phyloP scores from a whole-genome alignment of 345 rosid species.

The Eucalyptus urophylla region DNA sequence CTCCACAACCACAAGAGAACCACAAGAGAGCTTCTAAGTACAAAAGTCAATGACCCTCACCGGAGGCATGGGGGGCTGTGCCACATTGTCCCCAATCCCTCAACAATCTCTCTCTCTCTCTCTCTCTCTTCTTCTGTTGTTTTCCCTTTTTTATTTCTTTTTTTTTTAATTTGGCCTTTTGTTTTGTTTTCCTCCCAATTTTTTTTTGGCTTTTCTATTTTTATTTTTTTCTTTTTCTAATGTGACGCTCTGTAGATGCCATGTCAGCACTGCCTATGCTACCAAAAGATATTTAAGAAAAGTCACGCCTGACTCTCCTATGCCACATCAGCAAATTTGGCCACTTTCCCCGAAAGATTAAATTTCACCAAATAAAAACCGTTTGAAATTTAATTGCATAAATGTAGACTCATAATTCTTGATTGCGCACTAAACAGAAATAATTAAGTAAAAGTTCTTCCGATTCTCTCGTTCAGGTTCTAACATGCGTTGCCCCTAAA shows the following conservation, averaged over 20 bases:
- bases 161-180: too few relatives aligned
- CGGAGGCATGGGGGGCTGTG: not conserved
- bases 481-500: not conserved
- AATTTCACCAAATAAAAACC: not conserved
- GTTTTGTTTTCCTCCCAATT: too few relatives aligned
- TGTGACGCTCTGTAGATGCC: not conserved
- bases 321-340: not conserved
- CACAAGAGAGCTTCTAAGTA: not conserved
- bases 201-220: not conserved
- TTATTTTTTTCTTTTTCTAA: not conserved
- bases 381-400: not conserved
- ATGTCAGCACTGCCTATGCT: not conserved
- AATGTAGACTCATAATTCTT: not conserved
- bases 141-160: not conserved
- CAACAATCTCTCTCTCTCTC: not conserved
- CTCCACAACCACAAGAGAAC: not conserved
- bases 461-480: not conserved
- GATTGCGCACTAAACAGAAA: not conserved
- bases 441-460: not conserved
- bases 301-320: not conserved
- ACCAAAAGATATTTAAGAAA: not conserved
- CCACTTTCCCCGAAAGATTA: not conserved
- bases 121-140: too few relatives aligned
- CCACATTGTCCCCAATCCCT: not conserved
- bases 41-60: not conserved